phyloP scores from a whole-genome alignment of 1,284 basidiomycete species.

The Trichosporon faecale region DNA sequence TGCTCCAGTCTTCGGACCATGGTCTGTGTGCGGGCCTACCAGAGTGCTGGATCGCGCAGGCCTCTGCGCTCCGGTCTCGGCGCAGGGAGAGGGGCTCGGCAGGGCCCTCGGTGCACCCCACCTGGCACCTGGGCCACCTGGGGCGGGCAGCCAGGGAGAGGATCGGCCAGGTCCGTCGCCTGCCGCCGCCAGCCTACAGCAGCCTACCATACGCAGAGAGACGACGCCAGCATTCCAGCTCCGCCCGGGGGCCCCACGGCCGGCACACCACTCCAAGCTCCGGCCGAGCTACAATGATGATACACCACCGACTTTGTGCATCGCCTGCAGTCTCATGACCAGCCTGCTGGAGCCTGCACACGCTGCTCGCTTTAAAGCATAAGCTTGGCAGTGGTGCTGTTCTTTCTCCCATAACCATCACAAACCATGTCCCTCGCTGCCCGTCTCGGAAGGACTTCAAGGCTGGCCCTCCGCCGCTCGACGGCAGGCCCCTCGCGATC shows the following conservation, averaged over 20 bases:
- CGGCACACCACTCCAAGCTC: not conserved
- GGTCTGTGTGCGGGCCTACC: not conserved
- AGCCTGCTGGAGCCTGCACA: not conserved
- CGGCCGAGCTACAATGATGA: constrained; percentile 8
- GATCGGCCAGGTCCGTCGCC: constrained; percentile 3
- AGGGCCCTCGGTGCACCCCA: too few species aligned
- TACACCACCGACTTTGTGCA: not conserved
- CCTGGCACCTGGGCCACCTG: not conserved
- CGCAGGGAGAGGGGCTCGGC: not conserved
- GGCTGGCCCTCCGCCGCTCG: not conserved
- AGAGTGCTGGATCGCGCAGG: not conserved
- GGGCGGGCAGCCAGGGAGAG: not conserved
- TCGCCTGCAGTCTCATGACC: not conserved
- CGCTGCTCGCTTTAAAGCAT: too few species aligned
- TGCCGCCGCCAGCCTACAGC: not conserved
- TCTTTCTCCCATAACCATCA: not conserved
- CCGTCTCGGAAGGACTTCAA: not conserved
- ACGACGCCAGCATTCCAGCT: not conserved
- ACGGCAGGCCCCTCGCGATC: not conserved
- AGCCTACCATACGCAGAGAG: not conserved
- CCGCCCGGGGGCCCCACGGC: constrained; percentile 11
- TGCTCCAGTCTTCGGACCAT: not conserved
- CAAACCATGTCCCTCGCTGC: not conserved
- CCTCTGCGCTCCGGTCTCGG: not conserved
- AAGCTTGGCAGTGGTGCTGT: not conserved